Percentiles rank a stretch among this genome's conserved stretches.
These are phyloP conservation scores for Aspergillus campestris DNA, from an alignment of 495 filamentous ascomycete genomes.

Conservation along the genomic window DNA sequence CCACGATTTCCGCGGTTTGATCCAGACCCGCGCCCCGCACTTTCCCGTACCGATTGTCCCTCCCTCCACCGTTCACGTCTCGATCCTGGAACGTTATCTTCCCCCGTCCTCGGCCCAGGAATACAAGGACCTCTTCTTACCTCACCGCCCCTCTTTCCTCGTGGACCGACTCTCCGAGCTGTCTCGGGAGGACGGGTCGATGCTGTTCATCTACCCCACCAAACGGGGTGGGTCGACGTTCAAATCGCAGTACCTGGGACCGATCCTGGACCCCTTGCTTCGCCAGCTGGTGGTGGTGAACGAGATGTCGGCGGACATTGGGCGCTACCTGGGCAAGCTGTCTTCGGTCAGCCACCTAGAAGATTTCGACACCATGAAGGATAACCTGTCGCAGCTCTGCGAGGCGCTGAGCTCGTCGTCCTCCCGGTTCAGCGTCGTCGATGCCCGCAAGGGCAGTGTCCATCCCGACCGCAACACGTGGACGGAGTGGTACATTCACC, in stretches of 20 bases:
- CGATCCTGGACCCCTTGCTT: constrained; percentile 59
- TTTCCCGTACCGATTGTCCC: constrained; percentile 56
- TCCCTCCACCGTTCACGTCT: constrained; percentile 54
- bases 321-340: constrained; percentile 49
- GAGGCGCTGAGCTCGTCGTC: constrained; percentile 30
- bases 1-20: constrained; percentile 44
- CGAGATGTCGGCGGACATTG: constrained; percentile 51
- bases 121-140: constrained; percentile 51
- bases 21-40: constrained; percentile 28
- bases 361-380: constrained; percentile 47
- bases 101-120: constrained; percentile 55
- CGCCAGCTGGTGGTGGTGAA: constrained; percentile 58
- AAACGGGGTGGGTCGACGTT: constrained; percentile 54
- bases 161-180: constrained; percentile 60
- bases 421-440: constrained; percentile 40
- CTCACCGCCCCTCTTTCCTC: constrained; percentile 51
- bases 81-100: constrained; percentile 63
- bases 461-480: constrained; percentile 50
- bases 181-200: constrained; percentile 46
- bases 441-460: constrained; percentile 45
- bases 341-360: constrained; percentile 49
- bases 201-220: constrained; percentile 67
- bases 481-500: constrained; percentile 64
- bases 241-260: constrained; percentile 54
- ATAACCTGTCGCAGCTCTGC: constrained; percentile 43